Evolutionary conservation across 148 eudicot species (phyloP).

Genomic region (Silene uniflora): DNA sequence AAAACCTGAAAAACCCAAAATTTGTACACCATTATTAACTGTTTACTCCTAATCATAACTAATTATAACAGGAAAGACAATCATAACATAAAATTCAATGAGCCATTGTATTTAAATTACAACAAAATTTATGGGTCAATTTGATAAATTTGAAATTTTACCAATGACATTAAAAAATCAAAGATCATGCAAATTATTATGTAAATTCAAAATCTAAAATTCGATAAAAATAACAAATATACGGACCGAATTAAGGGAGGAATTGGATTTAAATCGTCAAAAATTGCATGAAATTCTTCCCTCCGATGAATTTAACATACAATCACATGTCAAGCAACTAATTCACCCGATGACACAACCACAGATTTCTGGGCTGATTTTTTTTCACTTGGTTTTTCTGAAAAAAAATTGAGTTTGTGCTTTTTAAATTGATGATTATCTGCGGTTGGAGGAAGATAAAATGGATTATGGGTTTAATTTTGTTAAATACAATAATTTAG

Average conservation of each 20-base stretch:
- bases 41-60: neutral
- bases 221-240: neutral
- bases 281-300: neutral
- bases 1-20: conserved; percentile 3
- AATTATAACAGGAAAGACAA: neutral
- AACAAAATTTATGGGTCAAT: neutral
- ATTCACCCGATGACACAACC: neutral
- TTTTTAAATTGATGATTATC: neutral
- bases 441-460: neutral
- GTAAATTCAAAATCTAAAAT: neutral
- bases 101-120: neutral
- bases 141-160: neutral
- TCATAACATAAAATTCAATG: neutral
- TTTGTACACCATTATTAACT: neutral
- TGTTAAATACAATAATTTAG: neutral
- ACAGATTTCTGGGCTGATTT: neutral
- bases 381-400: neutral
- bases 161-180: neutral
- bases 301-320: neutral
- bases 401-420: neutral
- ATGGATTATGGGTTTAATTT: neutral
- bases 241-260: neutral
- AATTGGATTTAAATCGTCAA: neutral
- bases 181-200: neutral
- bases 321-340: neutral